These are phyloP conservation scores for Salix udensis DNA, from an alignment of 345 rosid genomes.

Conservation along the genomic window DNA sequence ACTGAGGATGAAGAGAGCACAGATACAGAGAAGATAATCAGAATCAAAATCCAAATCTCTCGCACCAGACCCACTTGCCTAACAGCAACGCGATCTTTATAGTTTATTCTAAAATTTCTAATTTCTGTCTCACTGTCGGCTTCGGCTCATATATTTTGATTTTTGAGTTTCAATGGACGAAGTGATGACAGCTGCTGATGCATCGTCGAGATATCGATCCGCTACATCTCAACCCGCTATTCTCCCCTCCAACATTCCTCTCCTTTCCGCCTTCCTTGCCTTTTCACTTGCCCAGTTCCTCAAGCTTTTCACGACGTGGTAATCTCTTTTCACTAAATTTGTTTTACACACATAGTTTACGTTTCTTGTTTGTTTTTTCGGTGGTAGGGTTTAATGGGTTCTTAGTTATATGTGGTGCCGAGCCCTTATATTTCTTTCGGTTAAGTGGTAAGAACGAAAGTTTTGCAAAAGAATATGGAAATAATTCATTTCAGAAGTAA, in stretches of 20 bases:
- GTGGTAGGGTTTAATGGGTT: background rate
- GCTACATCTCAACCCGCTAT: slow-evolving; percentile 27
- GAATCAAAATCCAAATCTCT: background rate
- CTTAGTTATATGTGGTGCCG: too few relatives aligned
- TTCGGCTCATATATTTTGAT: background rate
- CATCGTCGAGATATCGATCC: slow-evolving; percentile 35
- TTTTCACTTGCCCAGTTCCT: slow-evolving; percentile 51
- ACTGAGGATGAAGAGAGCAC: background rate
- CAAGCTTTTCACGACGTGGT: slow-evolving; percentile 56
- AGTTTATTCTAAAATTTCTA: background rate
- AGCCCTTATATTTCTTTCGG: too few relatives aligned
- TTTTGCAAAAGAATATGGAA: too few relatives aligned
- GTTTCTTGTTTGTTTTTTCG: background rate
- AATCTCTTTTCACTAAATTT: background rate
- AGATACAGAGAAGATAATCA: background rate
- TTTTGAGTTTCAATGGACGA: slow-evolving; percentile 37
- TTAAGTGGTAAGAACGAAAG: too few relatives aligned
- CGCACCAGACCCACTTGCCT: background rate
- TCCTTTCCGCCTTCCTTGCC: slow-evolving; percentile 47
- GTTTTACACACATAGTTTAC: background rate
- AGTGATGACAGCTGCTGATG: slow-evolving; percentile 44
- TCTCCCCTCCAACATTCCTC: slow-evolving; percentile 38
- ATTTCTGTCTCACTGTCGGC: background rate
- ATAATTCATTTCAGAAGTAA: too few relatives aligned
- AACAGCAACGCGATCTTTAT: background rate